phyloP scores from a whole-genome alignment of 1,139 yeast genomes.

The Candida pseudoviswanathii region DNA sequence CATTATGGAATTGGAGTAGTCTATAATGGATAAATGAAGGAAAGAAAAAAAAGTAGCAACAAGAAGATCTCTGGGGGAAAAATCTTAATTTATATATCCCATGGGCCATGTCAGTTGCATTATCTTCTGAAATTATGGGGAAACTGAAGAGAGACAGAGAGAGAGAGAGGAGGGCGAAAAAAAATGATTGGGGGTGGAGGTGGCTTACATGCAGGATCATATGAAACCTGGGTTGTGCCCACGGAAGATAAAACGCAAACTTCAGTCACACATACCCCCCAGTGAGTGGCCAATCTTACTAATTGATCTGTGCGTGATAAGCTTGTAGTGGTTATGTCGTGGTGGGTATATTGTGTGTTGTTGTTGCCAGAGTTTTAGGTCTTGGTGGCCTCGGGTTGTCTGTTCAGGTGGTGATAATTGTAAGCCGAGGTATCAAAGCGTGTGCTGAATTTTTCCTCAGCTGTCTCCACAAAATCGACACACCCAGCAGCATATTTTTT shows the following conservation, averaged over 20 bases:
- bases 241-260: no score
- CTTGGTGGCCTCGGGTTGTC: background rate
- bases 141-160: no score
- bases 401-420: background rate
- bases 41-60: background rate
- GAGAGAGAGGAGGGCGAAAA: background rate
- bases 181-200: background rate
- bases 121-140: constrained; percentile 5
- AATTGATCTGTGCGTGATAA: no score
- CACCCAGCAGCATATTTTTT: background rate
- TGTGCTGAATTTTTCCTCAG: no score
- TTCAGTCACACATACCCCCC: no score
- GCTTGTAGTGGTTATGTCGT: no score
- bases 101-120: background rate
- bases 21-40: background rate
- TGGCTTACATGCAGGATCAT: background rate
- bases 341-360: no score
- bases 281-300: no score
- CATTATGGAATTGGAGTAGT: constrained; percentile 5
- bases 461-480: constrained; percentile 2
- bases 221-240: background rate
- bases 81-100: background rate
- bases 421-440: constrained; percentile 2
- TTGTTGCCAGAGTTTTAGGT: no score
- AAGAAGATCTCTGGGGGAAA: constrained; percentile 3